phyloP scores from a whole-genome alignment of 306 rosid species.

The Gastrolobium villosum region DNA sequence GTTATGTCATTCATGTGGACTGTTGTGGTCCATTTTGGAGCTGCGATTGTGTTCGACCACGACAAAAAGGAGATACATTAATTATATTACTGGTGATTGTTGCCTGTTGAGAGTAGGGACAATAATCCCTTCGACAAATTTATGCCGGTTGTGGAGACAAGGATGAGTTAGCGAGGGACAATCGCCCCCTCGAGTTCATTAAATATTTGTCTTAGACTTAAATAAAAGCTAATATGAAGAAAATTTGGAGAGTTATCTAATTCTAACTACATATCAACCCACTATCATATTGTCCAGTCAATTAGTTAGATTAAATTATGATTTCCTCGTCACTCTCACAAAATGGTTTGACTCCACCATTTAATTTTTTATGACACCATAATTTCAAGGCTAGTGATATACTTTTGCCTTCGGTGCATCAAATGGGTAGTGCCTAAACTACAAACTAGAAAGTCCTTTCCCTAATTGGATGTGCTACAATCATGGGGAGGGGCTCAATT shows the following conservation, averaged over 20 bases:
- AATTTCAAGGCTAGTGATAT: background rate
- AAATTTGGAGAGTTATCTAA: too few species aligned
- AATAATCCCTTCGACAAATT: background rate
- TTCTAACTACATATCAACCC: too few species aligned
- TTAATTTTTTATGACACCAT: background rate
- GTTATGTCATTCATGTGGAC: slow-evolving; percentile 39
- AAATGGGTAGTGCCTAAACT: background rate
- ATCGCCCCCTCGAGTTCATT: too few species aligned
- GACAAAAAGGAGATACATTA: background rate
- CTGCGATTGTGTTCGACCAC: slow-evolving; percentile 45
- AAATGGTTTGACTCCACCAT: too few species aligned
- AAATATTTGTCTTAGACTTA: too few species aligned
- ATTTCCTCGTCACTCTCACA: too few species aligned
- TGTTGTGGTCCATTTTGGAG: slow-evolving; percentile 39
- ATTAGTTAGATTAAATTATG: too few species aligned
- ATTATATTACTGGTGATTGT: background rate
- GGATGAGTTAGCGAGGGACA: too few species aligned
- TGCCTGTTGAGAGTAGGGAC: background rate
- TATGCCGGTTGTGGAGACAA: too few species aligned
- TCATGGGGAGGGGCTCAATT: background rate
- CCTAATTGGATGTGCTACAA: background rate
- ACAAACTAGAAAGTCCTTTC: background rate
- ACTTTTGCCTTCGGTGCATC: background rate
- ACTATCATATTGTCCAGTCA: too few species aligned
- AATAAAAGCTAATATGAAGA: too few species aligned